Evolutionary conservation across 75 land plant genomes (phyloP).

Genomic region (Adiantum capillusveneris): DNA sequence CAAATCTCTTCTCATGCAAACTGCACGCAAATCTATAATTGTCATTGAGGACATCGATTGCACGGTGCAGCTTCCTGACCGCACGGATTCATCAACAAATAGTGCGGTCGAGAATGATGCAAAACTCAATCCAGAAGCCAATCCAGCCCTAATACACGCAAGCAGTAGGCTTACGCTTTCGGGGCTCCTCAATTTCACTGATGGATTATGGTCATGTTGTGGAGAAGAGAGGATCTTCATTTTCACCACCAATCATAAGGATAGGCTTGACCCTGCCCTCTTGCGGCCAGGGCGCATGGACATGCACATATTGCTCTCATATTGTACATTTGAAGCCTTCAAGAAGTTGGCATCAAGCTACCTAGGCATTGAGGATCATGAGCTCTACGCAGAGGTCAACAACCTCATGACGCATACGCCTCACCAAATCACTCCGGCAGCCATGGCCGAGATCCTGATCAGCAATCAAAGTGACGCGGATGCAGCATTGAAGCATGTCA

Average conservation of each 20-base stretch:
- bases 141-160: too few relatives aligned
- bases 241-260: too few relatives aligned
- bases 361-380: constrained; percentile 32
- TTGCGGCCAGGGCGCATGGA: constrained; percentile 71
- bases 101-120: too few relatives aligned
- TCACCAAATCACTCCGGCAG: constrained; percentile 10
- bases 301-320: constrained; percentile 58
- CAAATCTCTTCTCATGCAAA: constrained; percentile 51
- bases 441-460: constrained; percentile 13
- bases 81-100: too few relatives aligned
- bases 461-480: too few relatives aligned
- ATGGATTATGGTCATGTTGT: too few relatives aligned
- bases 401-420: constrained; percentile 34
- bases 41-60: constrained; percentile 84
- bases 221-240: constrained; percentile 63
- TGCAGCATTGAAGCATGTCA: too few relatives aligned
- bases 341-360: constrained; percentile 49
- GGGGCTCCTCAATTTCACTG: constrained; percentile 69
- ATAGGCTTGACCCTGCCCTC: constrained; percentile 67
- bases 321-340: constrained; percentile 51
- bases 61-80: constrained; percentile 37
- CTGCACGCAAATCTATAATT: constrained; percentile 49
- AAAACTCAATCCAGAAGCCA: too few relatives aligned
- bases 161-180: constrained; percentile 47
- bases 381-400: constrained; percentile 27